A percentile compares a stretch with the other conserved stretches of the same genome.
These are phyloP conservation scores for Aspergillus avenaceus DNA, from an alignment of 495 filamentous ascomycete species.

Conservation along the genomic window DNA sequence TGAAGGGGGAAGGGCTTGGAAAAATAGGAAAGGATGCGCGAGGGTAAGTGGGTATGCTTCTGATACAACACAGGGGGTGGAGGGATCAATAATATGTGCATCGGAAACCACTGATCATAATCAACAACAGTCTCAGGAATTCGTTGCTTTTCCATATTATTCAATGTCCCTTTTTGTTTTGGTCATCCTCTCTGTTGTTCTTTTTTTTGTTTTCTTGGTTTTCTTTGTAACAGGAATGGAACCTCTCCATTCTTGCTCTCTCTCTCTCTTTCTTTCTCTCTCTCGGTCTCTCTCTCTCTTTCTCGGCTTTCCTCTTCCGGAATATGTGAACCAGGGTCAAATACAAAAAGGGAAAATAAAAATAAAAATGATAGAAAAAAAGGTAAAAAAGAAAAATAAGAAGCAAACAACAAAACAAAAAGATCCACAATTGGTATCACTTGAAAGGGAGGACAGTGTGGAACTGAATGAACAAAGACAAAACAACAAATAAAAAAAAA, in stretches of 20 bases:
- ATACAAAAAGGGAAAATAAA: neutral
- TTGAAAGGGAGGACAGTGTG: neutral
- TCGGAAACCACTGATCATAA: slow-evolving; percentile 14
- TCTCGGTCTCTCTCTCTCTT: neutral
- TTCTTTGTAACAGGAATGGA: too few relatives aligned
- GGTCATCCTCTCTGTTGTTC: too few relatives aligned
- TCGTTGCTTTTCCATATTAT: neutral
- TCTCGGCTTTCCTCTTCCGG: slow-evolving; percentile 1
- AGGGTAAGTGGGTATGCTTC: slow-evolving; percentile 5
- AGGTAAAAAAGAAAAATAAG: neutral
- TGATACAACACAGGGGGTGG: slow-evolving; percentile 12
- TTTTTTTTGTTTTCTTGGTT: neutral
- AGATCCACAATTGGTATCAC: slow-evolving; percentile 1
- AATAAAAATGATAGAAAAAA: too few relatives aligned
- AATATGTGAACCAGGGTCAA: neutral
- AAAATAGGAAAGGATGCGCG: slow-evolving; percentile 2
- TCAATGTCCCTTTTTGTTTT: too few relatives aligned
- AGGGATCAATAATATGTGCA: slow-evolving; percentile 2
- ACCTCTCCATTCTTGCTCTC: too few relatives aligned
- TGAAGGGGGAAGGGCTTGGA: slow-evolving; percentile 3
- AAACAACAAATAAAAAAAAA: neutral
- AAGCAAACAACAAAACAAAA: neutral
- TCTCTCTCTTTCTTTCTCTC: neutral
- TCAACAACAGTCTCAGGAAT: neutral
- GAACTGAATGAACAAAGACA: neutral